Percentiles rank a stretch among this genome's conserved stretches.
These are phyloP conservation scores for Austropuccinia psidii DNA, from an alignment of 1,284 basidiomycete species.

Conservation along the genomic window DNA sequence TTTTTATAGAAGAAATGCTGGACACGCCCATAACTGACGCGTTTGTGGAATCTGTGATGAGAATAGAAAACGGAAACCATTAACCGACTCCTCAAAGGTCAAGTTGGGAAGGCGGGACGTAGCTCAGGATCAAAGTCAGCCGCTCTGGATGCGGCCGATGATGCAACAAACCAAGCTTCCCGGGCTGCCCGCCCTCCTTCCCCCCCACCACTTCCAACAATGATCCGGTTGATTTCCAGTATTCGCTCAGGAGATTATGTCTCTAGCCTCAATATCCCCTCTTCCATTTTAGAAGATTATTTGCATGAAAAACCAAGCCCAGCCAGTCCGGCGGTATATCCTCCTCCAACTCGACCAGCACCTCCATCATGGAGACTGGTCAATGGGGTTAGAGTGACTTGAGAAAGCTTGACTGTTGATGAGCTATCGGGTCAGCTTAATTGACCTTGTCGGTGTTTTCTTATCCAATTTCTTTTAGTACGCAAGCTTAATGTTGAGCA, in stretches of 20 bases:
- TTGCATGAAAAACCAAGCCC: background rate
- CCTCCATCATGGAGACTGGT: constrained; percentile 30
- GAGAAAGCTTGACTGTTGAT: no score
- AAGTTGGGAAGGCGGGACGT: constrained; percentile 31
- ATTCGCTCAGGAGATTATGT: constrained; percentile 29
- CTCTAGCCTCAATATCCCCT: constrained; percentile 14
- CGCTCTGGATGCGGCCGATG: background rate
- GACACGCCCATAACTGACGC: no score
- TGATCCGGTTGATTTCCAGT: constrained; percentile 19
- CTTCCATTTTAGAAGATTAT: background rate
- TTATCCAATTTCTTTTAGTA: no score
- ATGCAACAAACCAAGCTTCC: background rate
- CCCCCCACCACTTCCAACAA: background rate
- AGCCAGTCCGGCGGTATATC: background rate
- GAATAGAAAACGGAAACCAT: constrained; percentile 36
- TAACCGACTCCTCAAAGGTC: constrained; percentile 32
- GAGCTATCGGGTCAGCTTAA: no score
- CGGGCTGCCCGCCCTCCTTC: background rate
- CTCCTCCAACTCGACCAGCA: constrained; percentile 10
- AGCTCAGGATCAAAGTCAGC: background rate
- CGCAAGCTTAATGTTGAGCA: no score
- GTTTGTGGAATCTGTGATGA: background rate
- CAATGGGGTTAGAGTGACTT: constrained; percentile 21
- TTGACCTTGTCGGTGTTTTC: no score
- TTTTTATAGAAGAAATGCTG: no score